A percentile compares a stretch with the other conserved stretches of the same genome.
These are phyloP conservation scores for Aaosphaeria pasadenensis DNA, from an alignment of 2,329 filamentous ascomycete genomes.

Conservation along the genomic window DNA sequence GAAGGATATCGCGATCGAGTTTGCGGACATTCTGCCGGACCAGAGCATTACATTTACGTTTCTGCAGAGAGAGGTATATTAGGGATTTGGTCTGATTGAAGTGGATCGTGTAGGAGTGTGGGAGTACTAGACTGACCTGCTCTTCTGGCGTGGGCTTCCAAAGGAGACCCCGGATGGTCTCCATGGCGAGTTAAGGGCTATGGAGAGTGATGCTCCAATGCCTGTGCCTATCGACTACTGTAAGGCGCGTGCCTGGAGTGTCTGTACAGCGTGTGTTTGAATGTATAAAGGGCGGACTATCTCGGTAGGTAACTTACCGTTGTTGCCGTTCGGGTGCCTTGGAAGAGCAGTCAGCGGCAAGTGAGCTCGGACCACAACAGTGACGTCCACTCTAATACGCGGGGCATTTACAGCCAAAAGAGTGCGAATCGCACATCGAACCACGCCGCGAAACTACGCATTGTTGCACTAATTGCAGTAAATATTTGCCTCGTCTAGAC, in stretches of 20 bases:
- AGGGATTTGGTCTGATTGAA: constrained; percentile 3
- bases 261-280: no score
- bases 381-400: constrained; percentile 18
- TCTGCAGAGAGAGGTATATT: constrained; percentile 51
- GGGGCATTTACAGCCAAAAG: constrained; percentile 16
- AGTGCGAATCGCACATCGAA: no score
- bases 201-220: no score
- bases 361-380: constrained; percentile 11
- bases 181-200: constrained; percentile 57
- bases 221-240: no score
- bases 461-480: no score
- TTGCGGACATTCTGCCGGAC: constrained; percentile 89
- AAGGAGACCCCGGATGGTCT: constrained; percentile 81
- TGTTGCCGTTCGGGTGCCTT: constrained; percentile 12
- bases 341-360: constrained; percentile 12
- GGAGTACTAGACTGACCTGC: constrained; percentile 60
- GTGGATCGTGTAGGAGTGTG: neutral
- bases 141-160: constrained; percentile 89
- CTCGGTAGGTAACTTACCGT: no score
- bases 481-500: no score
- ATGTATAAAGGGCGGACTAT: no score
- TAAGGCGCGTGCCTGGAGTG: no score
- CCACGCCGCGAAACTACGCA: neutral
- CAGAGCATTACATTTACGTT: constrained; percentile 90
- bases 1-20: constrained; percentile 85